These are phyloP conservation scores for Botrytis deweyae DNA, from an alignment of 2,329 filamentous ascomycete species.

Conservation along the genomic window DNA sequence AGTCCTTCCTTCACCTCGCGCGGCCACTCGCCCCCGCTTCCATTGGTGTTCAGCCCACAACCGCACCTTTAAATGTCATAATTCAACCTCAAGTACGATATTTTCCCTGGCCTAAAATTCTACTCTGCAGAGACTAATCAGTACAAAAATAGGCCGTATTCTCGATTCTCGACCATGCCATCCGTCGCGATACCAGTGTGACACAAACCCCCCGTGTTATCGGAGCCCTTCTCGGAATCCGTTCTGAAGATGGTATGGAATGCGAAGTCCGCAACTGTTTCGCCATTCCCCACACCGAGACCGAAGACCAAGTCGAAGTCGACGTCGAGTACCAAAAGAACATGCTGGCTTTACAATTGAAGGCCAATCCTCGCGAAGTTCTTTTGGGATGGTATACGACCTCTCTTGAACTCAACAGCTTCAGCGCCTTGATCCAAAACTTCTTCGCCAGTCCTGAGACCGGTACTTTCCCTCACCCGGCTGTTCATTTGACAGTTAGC, in stretches of 20 bases:
- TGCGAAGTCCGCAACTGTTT: slow-evolving; percentile 96
- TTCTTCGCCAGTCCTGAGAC: slow-evolving; percentile 98
- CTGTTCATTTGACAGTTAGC: slow-evolving; percentile 91
- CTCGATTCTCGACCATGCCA: slow-evolving; percentile 87
- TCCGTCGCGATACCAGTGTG: slow-evolving; percentile 63
- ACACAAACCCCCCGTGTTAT: slow-evolving; percentile 94
- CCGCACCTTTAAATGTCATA: slow-evolving; percentile 88
- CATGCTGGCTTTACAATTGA: slow-evolving; percentile 93
- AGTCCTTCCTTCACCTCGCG: slow-evolving; percentile 91
- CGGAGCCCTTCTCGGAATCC: slow-evolving; percentile 87
- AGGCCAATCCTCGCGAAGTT: slow-evolving; percentile 89
- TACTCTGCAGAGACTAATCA: not conserved
- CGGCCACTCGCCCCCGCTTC: slow-evolving; percentile 83
- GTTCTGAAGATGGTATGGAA: slow-evolving; percentile 95
- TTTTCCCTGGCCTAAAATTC: not conserved
- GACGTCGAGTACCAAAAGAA: slow-evolving; percentile 99
- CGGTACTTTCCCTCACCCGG: slow-evolving; percentile 95
- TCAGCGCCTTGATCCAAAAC: slow-evolving; percentile 98
- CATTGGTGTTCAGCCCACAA: slow-evolving; percentile 77
- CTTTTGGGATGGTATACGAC: slow-evolving; percentile 99
- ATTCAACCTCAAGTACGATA: slow-evolving; percentile 86
- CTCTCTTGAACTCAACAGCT: slow-evolving; percentile 93
- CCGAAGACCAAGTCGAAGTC: slow-evolving; percentile 97
- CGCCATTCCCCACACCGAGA: slow-evolving; percentile 97
- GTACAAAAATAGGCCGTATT: slow-evolving; percentile 57